Evolutionary conservation across 1,139 yeast species (phyloP), one percentile per base, ranked within the genome.

Genomic region (Diutina neorugosa): DNA sequence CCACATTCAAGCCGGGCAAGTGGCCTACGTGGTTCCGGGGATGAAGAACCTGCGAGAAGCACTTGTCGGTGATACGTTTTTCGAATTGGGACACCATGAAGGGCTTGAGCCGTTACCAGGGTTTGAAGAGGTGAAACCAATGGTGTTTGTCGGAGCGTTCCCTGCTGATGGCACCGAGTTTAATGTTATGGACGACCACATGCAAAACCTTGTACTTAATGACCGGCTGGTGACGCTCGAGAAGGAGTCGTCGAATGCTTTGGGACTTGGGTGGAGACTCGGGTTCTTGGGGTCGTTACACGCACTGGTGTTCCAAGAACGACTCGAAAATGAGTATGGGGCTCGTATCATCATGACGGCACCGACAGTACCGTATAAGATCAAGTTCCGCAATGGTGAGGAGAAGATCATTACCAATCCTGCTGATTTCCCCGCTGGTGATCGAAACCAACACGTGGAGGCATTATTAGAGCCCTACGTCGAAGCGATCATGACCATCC

Each of bases 71-170:
- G 98, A 93, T 64, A 93, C 98, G 0, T 78, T 89, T 58, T 81
- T 82, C 76, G 83, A 80, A 55, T 71, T 74, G n/a, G 88, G 87
- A 2, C 74, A 78, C 31, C 78, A 75, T 53, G 77, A 76, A 51
- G 75, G 74, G 0, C 81, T 87, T 1, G 86, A 82, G 55, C 84
- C 96, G 1, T 71, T 93, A 31, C 96, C 96, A 0, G 98, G 98
- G 0, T 93, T 93, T 66, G 97, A 91, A 66, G 97, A 89, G 61
- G 91, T 95, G 1, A 91, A 93, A 65, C 97, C 98, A 1, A 93
- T 93, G 98, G 98, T 93, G 6, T 93, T 91, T 66, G 95, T 93
- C 49, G 98, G 98, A 8, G 98, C 98, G 0, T 93, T 90, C 62
- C 98, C 98, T 0, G 94, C 96, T 0, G 96, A 91, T 63, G 96